Evolutionary conservation across 495 filamentous ascomycete species (phyloP).

Genomic region (Schizothecium vesticola): DNA sequence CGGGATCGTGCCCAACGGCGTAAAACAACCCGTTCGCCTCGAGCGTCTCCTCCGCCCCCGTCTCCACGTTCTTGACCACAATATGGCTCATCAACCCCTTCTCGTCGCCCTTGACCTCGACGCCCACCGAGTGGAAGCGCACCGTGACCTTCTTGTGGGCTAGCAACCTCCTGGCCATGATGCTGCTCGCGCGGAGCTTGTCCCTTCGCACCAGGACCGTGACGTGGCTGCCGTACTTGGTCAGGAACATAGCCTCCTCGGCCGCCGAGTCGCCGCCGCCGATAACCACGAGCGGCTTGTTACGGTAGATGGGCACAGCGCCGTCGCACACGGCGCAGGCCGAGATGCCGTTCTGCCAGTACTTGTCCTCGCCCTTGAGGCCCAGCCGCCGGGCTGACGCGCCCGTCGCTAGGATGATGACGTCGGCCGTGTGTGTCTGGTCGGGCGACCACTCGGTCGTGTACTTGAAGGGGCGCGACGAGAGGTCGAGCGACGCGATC

Average conservation of each 20-base stretch:
- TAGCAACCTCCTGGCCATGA: slow-evolving; percentile 83
- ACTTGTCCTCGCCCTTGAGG: slow-evolving; percentile 84
- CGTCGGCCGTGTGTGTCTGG: slow-evolving; percentile 74
- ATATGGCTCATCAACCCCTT: slow-evolving; percentile 83
- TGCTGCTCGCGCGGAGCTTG: slow-evolving; percentile 76
- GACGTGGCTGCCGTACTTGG: slow-evolving; percentile 93
- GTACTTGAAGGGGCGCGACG: slow-evolving; percentile 82
- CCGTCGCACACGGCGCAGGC: slow-evolving; percentile 98
- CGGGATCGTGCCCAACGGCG: slow-evolving; percentile 94
- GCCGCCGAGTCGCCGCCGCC: slow-evolving; percentile 96
- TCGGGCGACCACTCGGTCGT: slow-evolving; percentile 79
- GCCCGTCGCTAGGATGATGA: slow-evolving; percentile 91
- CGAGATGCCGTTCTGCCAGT: slow-evolving; percentile 94
- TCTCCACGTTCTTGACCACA: slow-evolving; percentile 69
- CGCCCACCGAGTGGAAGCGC: slow-evolving; percentile 72
- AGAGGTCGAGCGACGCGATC: slow-evolving; percentile 81
- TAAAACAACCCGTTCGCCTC: slow-evolving; percentile 95
- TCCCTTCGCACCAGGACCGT: slow-evolving; percentile 88
- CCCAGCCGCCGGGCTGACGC: slow-evolving; percentile 80
- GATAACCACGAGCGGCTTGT: slow-evolving; percentile 92
- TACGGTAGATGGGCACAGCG: slow-evolving; percentile 92
- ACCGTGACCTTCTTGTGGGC: slow-evolving; percentile 85
- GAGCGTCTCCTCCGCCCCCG: slow-evolving; percentile 71
- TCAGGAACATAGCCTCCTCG: slow-evolving; percentile 95
- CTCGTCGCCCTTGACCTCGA: slow-evolving; percentile 77